Conservation (phyloP, 768 basidiomycete genomes). For the Rhizopogon salebrosus region DNA sequence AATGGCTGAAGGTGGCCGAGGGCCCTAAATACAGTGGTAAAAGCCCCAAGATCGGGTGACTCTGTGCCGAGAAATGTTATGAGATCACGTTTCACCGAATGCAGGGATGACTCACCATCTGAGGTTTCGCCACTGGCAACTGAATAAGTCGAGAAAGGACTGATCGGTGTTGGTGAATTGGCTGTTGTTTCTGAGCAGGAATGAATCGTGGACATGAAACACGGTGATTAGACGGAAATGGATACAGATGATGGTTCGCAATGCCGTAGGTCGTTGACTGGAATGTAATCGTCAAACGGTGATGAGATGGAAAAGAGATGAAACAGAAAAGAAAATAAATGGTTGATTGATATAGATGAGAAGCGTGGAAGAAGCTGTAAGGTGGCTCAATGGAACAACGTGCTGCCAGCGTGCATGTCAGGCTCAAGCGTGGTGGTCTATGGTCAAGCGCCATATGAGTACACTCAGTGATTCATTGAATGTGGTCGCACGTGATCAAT, state of each 20-base stretch:
- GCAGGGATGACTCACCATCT: constrained; percentile 31
- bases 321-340: background rate
- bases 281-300: background rate
- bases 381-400: background rate
- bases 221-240: constrained; percentile 1
- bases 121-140: constrained; percentile 47
- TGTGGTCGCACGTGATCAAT: too few species aligned
- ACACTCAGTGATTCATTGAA: too few species aligned
- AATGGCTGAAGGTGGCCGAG: constrained; percentile 52
- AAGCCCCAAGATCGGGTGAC: constrained; percentile 70
- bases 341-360: background rate
- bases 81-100: background rate
- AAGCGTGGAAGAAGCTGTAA: background rate
- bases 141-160: constrained; percentile 35
- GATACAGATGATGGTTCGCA: background rate
- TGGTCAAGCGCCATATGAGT: too few species aligned
- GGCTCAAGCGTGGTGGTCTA: background rate
- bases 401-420: constrained; percentile 2
- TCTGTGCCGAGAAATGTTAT: constrained; percentile 30
- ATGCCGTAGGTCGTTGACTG: background rate
- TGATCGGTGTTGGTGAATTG: constrained; percentile 29
- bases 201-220: constrained; percentile 22
- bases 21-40: constrained; percentile 65
- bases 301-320: background rate
- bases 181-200: constrained; percentile 32